Evolutionary conservation across 371 early-diverging fungal species (phyloP).

Genomic region (Cokeromyces recurvatus): DNA sequence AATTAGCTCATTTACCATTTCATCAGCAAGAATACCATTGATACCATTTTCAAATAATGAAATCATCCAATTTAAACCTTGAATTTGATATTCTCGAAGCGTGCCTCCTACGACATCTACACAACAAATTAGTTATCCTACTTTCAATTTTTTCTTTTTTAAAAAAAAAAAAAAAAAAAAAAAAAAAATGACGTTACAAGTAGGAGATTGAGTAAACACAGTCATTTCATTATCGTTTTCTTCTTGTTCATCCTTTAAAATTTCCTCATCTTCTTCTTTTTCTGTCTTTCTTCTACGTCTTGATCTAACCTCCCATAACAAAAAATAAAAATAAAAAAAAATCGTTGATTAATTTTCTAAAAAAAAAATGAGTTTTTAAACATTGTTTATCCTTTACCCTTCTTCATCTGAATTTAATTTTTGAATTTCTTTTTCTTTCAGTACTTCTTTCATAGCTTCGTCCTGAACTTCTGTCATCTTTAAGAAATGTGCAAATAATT

Average conservation of each 20-base stretch:
- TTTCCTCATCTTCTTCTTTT: conserved; percentile 94
- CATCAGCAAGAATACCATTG: conserved; percentile 99
- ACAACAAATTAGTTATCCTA: no score
- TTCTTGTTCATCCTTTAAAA: conserved; percentile 68
- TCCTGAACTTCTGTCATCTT: conserved; percentile 49
- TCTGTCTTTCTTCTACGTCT: conserved; percentile 90
- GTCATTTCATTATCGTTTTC: conserved; percentile 55
- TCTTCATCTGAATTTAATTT: conserved; percentile 29
- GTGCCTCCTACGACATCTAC: conserved; percentile 84
- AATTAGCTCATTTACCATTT: conserved; percentile 96
- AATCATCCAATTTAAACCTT: conserved; percentile 99
- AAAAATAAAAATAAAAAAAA: not conserved
- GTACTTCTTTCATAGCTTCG: conserved; percentile 36
- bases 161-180: not conserved
- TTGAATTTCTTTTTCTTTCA: conserved; percentile 38
- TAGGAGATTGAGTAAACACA: conserved; percentile 85
- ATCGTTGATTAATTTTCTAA: no score
- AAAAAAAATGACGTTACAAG: conserved; percentile 47
- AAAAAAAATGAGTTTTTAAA: no score
- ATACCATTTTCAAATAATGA: conserved; percentile 96
- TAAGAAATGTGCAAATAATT: conserved; percentile 66
- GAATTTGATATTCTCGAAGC: conserved; percentile 96
- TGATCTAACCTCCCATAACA: conserved; percentile 33
- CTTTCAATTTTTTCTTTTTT: not conserved
- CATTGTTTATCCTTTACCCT: no score